Base-by-base conservation (phyloP, 2,329 filamentous ascomycete genomes). In the Niveomyces coronatus region DNA sequence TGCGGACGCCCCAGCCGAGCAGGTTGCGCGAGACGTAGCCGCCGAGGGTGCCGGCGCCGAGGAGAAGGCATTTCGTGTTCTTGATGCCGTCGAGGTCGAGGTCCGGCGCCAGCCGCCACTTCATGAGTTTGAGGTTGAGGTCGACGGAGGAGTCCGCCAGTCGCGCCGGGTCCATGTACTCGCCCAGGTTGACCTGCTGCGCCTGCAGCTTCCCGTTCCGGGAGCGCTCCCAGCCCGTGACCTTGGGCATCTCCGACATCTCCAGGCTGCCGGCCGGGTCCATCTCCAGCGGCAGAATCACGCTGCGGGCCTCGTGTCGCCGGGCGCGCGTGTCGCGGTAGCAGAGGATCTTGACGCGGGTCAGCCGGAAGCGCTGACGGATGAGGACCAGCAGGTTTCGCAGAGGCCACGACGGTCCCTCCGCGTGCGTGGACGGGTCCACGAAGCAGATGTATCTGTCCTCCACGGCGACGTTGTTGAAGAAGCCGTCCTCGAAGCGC, bases 61-160 rank as follows among this genome's bases (percentile, higher is more conserved):
- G 75, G 3, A 98, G 66, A 13, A 98, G 71, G 54, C 91, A 98
- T 53, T 80, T 94, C 4, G 86, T 89, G 41, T 81, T 74, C 54
- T 94, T 95, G 55, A 96, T 88, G 20, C 75, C 74, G 20, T 95
- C 87, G 9, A 98, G 74, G 54, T 96, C 74, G 28, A 98, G 72
- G 35, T 80, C 79, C 0, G 91, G 91, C 7, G 87, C 85, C 51
- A 98, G 86, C 27, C 91, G 80, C 91, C 91, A 98, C 63, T 95
- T 98, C 80, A 98, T 98, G 41, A 98, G 71, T 62, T 96, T 96
- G 43, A 96, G 69, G 53, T 98, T 98, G 42, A 98, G 71, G 53
- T 98, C 91, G 9, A 96, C 89, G 1, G 88, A 87, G 56, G 94
- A 87, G 54, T 96, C 88, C 16, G 91, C 91, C 14, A 96, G 68